These are phyloP conservation scores for Agastache rugosa DNA, from an alignment of 257 asterid species.

Conservation along the genomic window DNA sequence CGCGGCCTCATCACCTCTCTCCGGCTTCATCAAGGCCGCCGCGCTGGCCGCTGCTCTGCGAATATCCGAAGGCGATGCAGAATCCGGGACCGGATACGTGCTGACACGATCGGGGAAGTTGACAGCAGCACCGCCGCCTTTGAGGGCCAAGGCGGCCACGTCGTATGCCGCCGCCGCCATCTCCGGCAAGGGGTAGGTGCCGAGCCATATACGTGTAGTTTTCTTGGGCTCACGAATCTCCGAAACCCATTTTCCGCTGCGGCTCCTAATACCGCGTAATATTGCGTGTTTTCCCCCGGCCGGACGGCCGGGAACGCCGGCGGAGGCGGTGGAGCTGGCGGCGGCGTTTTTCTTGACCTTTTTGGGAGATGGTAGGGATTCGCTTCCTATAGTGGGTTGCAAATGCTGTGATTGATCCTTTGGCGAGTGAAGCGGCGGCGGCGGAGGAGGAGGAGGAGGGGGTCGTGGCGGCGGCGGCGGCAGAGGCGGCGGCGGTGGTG, in stretches of 20 bases:
- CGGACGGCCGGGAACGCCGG: constrained; percentile 18
- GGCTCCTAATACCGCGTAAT: constrained; percentile 54
- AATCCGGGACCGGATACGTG: constrained; percentile 39
- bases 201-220: constrained; percentile 52
- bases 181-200: constrained; percentile 54
- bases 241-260: constrained; percentile 60
- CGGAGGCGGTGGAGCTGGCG: constrained; percentile 25
- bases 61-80: constrained; percentile 41
- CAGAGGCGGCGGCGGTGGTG: constrained; percentile 9
- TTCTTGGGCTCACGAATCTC: constrained; percentile 59
- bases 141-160: constrained; percentile 53
- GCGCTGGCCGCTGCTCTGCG: constrained; percentile 48
- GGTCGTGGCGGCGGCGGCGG: constrained; percentile 22
- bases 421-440: neutral
- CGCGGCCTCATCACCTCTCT: neutral
- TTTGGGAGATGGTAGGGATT: constrained; percentile 44
- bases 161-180: constrained; percentile 64
- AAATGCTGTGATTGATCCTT: constrained; percentile 39
- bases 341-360: constrained; percentile 37
- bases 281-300: constrained; percentile 41
- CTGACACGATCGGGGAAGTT: constrained; percentile 46
- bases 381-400: constrained; percentile 37
- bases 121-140: constrained; percentile 33
- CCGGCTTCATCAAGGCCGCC: constrained; percentile 39
- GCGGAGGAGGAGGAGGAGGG: neutral